Percentiles rank a stretch among this genome's conserved stretches.
Conservation (phyloP, 2,329 filamentous ascomycete species). For the Talaromyces albobiverticillius region DNA sequence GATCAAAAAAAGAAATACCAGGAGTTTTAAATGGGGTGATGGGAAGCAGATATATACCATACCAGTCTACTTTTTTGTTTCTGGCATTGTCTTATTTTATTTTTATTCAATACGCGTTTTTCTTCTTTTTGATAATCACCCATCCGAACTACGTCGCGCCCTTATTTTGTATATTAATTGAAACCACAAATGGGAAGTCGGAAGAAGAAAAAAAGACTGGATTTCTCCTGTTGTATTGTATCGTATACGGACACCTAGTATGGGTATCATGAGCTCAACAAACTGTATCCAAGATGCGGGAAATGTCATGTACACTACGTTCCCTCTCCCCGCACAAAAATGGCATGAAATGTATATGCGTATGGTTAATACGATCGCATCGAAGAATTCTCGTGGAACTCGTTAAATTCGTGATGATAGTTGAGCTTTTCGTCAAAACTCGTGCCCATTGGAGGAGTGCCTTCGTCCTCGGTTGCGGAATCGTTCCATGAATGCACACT, state of each 20-base stretch:
- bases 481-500: conserved; percentile 78
- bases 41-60: not conserved
- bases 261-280: not conserved
- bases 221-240: not conserved
- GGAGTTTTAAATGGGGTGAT: not conserved
- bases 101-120: not conserved
- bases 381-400: too few species aligned
- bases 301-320: too few species aligned
- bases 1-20: not conserved
- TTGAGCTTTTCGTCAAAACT: conserved; percentile 61
- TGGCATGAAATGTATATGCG: too few species aligned
- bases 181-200: not conserved
- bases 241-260: not conserved
- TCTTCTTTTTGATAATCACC: not conserved
- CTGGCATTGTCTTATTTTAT: not conserved
- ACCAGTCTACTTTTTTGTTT: not conserved
- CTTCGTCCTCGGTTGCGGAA: conserved; percentile 61
- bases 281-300: not conserved
- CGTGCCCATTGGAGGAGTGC: conserved; percentile 55
- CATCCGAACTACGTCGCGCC: too few species aligned
- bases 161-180: not conserved
- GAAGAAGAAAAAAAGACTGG: not conserved
- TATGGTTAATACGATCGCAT: too few species aligned
- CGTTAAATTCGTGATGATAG: conserved; percentile 45
- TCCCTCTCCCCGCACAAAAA: too few species aligned